phyloP scores from a whole-genome alignment of 2,329 filamentous ascomycete genomes.

The Cladosporium sp. region DNA sequence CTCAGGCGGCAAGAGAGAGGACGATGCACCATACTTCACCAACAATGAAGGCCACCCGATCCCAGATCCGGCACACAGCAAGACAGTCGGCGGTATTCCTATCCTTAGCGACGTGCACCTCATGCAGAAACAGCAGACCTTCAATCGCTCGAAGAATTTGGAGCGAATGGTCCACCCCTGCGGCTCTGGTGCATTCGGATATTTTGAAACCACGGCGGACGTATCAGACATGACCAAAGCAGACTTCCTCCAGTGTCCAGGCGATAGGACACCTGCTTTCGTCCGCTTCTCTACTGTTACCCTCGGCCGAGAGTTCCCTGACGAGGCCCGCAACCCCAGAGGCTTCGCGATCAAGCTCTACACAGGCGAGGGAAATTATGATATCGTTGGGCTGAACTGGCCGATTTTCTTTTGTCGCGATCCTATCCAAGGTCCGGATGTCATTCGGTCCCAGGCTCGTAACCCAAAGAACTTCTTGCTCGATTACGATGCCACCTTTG shows the following conservation, averaged over 20 bases:
- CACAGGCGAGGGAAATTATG: constrained; percentile 47
- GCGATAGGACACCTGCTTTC: constrained; percentile 42
- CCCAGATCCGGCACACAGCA: constrained; percentile 49
- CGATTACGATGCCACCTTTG: constrained; percentile 47
- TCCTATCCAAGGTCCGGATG: constrained; percentile 27
- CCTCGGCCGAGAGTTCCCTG: constrained; percentile 41
- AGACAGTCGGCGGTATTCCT: constrained; percentile 51
- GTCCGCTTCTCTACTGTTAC: constrained; percentile 45
- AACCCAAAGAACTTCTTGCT: constrained; percentile 48
- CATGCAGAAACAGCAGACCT: constrained; percentile 53
- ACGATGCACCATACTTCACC: constrained; percentile 51
- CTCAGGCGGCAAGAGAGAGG: constrained; percentile 44
- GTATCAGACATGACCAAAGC: constrained; percentile 37
- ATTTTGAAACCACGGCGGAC: constrained; percentile 42
- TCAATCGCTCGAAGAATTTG: constrained; percentile 52
- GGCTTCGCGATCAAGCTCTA: constrained; percentile 50
- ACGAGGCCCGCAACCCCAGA: constrained; percentile 44
- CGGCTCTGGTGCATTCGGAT: constrained; percentile 44
- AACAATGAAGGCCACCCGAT: constrained; percentile 52
- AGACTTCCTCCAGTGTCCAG: constrained; percentile 37
- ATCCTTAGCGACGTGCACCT: constrained; percentile 49
- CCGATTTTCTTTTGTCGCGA: constrained; percentile 45
- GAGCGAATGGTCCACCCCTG: constrained; percentile 39
- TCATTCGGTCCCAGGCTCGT: constrained; percentile 45
- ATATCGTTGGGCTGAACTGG: constrained; percentile 47